phyloP scores from a whole-genome alignment of 805 yeast species.

The Metschnikowia cubensis region DNA sequence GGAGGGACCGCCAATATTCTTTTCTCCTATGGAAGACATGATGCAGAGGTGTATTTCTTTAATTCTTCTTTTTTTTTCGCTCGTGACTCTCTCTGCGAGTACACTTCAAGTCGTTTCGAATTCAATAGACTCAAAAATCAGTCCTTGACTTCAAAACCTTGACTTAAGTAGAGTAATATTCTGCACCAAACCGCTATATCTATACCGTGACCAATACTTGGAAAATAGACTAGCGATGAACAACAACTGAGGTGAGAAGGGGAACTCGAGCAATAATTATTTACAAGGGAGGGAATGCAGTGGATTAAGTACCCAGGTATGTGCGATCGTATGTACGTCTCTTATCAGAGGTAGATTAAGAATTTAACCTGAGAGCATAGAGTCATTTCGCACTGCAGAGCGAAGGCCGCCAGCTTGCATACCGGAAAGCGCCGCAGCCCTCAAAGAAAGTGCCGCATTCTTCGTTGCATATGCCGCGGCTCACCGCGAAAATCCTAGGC shows the following conservation, averaged over 20 bases:
- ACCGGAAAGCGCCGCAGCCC: neutral
- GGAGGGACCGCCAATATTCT: constrained; percentile 10
- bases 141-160: too few species aligned
- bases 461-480: constrained; percentile 2
- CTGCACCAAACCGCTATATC: too few species aligned
- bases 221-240: too few species aligned
- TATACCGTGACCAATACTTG: too few species aligned
- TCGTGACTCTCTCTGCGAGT: too few species aligned
- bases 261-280: neutral
- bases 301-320: neutral
- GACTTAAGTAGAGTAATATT: too few species aligned
- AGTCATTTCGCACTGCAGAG: neutral
- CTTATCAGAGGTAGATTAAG: constrained; percentile 1
- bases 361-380: neutral
- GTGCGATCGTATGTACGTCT: constrained; percentile 4
- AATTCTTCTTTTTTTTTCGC: too few species aligned
- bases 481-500: neutral
- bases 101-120: too few species aligned
- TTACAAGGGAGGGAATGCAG: neutral
- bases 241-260: too few species aligned
- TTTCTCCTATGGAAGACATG: constrained; percentile 17
- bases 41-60: neutral
- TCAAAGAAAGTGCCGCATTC: constrained; percentile 1
- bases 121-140: too few species aligned
- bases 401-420: neutral